Conservation (phyloP, 228 moss, liverwort and hornwort genomes). For the Sphagnum fallax region DNA sequence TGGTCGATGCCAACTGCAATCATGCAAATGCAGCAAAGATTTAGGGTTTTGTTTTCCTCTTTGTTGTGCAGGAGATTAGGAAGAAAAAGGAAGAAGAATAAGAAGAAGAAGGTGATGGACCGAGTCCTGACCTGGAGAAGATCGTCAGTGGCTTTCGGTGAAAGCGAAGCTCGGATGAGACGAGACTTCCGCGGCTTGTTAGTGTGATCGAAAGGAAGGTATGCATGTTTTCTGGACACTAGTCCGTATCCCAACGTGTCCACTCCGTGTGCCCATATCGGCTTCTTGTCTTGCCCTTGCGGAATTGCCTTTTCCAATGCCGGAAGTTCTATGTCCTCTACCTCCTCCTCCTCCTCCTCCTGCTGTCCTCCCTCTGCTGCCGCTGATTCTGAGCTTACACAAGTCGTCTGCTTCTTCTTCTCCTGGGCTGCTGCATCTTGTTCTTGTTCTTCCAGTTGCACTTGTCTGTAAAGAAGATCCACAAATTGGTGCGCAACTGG, state of each 20-base stretch:
- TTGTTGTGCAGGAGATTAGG: not conserved
- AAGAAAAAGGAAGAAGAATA: too few relatives aligned
- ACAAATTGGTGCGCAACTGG: conserved; percentile 13
- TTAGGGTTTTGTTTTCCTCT: too few relatives aligned
- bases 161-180: conserved; percentile 50
- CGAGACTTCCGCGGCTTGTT: conserved; percentile 23
- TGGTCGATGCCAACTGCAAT: too few relatives aligned
- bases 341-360: conserved; percentile 8
- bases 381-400: conserved; percentile 4
- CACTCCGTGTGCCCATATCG: conserved; percentile 65
- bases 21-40: too few relatives aligned
- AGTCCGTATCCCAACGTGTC: conserved; percentile 74
- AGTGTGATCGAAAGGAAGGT: conserved; percentile 55
- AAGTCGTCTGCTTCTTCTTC: not conserved
- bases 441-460: conserved; percentile 9
- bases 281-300: conserved; percentile 44
- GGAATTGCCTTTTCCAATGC: conserved; percentile 48
- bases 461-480: conserved; percentile 6
- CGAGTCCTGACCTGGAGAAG: conserved; percentile 38
- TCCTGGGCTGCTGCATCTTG: conserved; percentile 1
- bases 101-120: too few relatives aligned
- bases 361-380: not conserved
- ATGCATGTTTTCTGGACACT: conserved; percentile 51
- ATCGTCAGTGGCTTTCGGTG: conserved; percentile 33
- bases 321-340: not conserved